Evolutionary conservation across 805 yeast genomes (phyloP).

Genomic region (Blastobotrys chiropterorum): DNA sequence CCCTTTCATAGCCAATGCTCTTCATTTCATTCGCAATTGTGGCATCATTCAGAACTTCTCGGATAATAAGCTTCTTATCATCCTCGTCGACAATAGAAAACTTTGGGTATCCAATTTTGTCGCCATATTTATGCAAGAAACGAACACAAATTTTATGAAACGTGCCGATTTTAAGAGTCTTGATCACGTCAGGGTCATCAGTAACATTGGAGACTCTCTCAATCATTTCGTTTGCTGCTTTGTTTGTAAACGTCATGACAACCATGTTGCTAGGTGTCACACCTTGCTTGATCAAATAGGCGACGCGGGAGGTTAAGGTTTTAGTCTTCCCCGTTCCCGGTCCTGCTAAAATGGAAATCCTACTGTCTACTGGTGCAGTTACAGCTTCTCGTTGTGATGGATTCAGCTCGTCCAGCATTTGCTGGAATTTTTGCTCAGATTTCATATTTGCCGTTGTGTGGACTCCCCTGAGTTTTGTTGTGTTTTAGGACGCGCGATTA

Average conservation of each 20-base stretch:
- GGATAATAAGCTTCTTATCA: constrained; percentile 47
- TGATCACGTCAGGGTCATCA: constrained; percentile 29
- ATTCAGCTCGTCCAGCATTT: constrained; percentile 26
- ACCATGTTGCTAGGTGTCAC: constrained; percentile 59
- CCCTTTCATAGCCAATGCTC: neutral
- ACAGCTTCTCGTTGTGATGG: constrained; percentile 42
- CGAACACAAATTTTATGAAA: constrained; percentile 78
- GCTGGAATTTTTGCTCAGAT: neutral
- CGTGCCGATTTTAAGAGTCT: constrained; percentile 66
- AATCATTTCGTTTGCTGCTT: constrained; percentile 83
- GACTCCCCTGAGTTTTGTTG: no score
- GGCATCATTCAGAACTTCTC: constrained; percentile 33
- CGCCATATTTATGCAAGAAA: constrained; percentile 52
- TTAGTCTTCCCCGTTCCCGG: constrained; percentile 78
- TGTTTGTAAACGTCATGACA: constrained; percentile 89
- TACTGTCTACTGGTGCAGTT: constrained; percentile 34
- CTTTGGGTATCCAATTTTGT: constrained; percentile 40
- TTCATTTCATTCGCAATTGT: constrained; percentile 15
- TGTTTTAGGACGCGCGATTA: no score
- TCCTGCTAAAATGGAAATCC: constrained; percentile 53
- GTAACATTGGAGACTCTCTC: constrained; percentile 45
- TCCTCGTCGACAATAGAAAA: constrained; percentile 47
- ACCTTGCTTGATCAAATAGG: constrained; percentile 50
- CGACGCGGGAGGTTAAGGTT: constrained; percentile 74
- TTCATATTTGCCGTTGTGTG: neutral